Base-by-base conservation (phyloP, 345 rosid species). In the Camelina neglecta region DNA sequence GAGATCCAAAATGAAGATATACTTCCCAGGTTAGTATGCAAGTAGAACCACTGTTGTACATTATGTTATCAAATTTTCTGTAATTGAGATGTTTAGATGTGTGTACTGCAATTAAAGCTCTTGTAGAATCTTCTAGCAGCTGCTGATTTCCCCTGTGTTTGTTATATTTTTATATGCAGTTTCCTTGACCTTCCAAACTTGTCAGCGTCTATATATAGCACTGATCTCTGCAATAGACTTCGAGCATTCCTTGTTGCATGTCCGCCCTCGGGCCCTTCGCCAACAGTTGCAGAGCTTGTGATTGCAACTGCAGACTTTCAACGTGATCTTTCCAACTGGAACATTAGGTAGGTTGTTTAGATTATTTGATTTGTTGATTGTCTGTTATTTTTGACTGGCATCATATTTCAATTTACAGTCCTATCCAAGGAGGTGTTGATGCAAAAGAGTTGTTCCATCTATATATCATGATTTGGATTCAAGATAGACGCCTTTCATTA, bases 221-320 rank as follows among this genome's bases (percentile, higher is more conserved):
- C 88, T 50, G 99, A 95, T 73, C 97, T 95, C 68, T 87, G 93
- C 83, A 82, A 76, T 77, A 87, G 99, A 85, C 83, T 95, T 80
- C 86, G 90, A 47, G 84, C 93, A 67, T 95, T 95, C 72, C 92
- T 95, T 31, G 87, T 91, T 66, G 91, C 99, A 48, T 92, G 96
- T 63, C 99, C 99, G 8, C 99, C 99, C 73, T 79, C 98, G 29
- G 93, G 99, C 65, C 99, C 99, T 71, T 86, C 97, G 56, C 86
- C 87, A 67, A 89, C 88, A 60, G 97, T 95, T 57, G 90, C 88
- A 45, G 97, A 95, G 80, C 97, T 95, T 67, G 92, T 95, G 63
- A 82, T 92, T 79, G 99, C 97, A 63, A 87, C 97, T 57, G 88
- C 94, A 47, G 99, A 95, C 85, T 95, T 95, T 85, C 97, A 95